These are phyloP conservation scores for Emericellopsis atlantica DNA, from an alignment of 2,329 filamentous ascomycete species.

Conservation along the genomic window DNA sequence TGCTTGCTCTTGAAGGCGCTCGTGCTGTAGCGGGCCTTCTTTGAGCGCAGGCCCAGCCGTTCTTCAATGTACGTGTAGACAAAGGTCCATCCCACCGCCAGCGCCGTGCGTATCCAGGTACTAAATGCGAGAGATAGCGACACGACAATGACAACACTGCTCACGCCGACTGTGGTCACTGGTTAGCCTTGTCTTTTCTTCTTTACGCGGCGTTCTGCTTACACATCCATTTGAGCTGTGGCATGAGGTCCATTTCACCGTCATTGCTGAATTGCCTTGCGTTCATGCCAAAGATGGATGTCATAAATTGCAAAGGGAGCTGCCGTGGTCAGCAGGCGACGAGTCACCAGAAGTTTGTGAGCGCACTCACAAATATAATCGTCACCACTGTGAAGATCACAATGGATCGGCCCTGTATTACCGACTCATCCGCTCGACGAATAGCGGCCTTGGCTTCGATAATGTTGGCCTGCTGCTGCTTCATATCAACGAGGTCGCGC, in stretches of 20 bases:
- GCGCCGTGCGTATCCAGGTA: constrained; percentile 7
- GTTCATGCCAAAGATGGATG: constrained; percentile 26
- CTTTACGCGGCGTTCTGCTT: constrained; percentile 1
- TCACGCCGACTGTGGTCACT: constrained; percentile 6
- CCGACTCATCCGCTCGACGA: constrained; percentile 23
- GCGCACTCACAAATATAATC: constrained; percentile 26
- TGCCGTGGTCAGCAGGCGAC: constrained; percentile 4
- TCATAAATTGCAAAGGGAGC: constrained; percentile 23
- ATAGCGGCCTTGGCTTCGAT: constrained; percentile 29
- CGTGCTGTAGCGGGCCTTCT: constrained; percentile 5
- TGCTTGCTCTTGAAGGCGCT: constrained; percentile 5
- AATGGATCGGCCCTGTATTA: constrained; percentile 27
- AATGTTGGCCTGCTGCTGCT: constrained; percentile 32
- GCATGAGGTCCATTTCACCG: constrained; percentile 5
- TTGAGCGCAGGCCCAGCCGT: constrained; percentile 5
- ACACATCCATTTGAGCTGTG: constrained; percentile 11
- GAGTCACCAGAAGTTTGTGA: not conserved
- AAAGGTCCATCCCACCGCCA: constrained; percentile 4
- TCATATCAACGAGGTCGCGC: constrained; percentile 24
- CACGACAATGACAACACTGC: constrained; percentile 6
- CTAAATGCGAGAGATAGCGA: constrained; percentile 9
- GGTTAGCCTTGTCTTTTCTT: no score
- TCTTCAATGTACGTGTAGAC: constrained; percentile 4
- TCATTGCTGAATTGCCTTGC: constrained; percentile 9
- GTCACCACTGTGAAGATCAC: constrained; percentile 34